A percentile compares a stretch with the other conserved stretches of the same genome.
phyloP scores from a whole-genome alignment of 208 protist species.

The Herpetomonas tarakana region DNA sequence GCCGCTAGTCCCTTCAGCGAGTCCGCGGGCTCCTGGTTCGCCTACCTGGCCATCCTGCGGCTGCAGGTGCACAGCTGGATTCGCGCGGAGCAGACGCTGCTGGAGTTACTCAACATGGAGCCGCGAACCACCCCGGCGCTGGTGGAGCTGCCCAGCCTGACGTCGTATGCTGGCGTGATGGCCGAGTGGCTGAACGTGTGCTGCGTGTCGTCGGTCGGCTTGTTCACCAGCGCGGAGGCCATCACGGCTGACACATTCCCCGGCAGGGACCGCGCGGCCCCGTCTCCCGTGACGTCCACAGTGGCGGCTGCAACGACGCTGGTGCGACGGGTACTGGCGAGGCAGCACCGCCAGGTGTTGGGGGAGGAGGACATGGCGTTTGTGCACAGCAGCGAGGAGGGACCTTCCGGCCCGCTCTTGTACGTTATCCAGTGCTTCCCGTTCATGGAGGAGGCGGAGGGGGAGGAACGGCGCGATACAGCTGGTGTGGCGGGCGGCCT shows the following conservation, averaged over 20 bases:
- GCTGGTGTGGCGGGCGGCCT: conserved; percentile 48
- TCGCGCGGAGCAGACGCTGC: conserved; percentile 54
- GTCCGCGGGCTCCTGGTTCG: conserved; percentile 35
- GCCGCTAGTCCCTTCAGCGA: conserved; percentile 11
- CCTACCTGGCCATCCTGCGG: conserved; percentile 55
- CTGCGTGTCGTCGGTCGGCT: conserved; percentile 41
- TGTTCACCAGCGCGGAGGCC: conserved; percentile 54
- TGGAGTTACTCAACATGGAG: conserved; percentile 32
- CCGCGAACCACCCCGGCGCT: conserved; percentile 11
- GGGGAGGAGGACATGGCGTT: conserved; percentile 45
- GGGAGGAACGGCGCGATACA: conserved; percentile 6
- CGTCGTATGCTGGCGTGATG: conserved; percentile 44
- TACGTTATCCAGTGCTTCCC: conserved; percentile 73
- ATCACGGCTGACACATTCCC: conserved; percentile 14
- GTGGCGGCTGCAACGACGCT: conserved; percentile 23
- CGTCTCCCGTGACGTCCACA: conserved; percentile 16
- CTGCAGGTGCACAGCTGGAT: conserved; percentile 65
- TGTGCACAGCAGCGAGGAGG: conserved; percentile 9
- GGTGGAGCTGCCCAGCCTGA: conserved; percentile 33
- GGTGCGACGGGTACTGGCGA: conserved; percentile 33
- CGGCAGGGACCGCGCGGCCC: conserved; percentile 10
- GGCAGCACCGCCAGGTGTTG: conserved; percentile 33
- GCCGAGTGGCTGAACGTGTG: conserved; percentile 59
- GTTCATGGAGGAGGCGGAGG: conserved; percentile 20
- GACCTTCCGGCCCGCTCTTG: conserved; percentile 6